These are phyloP conservation scores for Fragaria iinumae DNA, from an alignment of 306 rosid species.

Conservation along the genomic window DNA sequence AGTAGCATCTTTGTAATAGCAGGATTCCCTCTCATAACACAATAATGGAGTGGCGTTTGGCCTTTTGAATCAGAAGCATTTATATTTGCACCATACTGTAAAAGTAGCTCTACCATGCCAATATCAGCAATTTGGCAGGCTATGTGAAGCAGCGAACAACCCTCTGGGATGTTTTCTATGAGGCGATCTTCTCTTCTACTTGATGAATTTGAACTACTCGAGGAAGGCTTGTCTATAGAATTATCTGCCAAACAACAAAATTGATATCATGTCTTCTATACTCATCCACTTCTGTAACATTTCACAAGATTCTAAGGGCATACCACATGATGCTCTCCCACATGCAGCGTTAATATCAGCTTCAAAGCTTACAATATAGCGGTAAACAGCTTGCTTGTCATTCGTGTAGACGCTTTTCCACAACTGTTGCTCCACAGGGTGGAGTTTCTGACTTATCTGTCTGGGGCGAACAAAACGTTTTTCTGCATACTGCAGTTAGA, in stretches of 20 bases:
- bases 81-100: constrained; percentile 69
- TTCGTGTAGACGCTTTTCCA: constrained; percentile 58
- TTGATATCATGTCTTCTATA: constrained; percentile 15
- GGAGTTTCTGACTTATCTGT: constrained; percentile 26
- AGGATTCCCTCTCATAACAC: constrained; percentile 41
- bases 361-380: constrained; percentile 47
- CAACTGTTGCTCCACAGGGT: constrained; percentile 40
- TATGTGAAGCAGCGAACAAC: constrained; percentile 64
- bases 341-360: constrained; percentile 42
- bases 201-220: constrained; percentile 32
- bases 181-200: constrained; percentile 36
- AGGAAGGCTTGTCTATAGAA: constrained; percentile 37
- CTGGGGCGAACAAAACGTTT: constrained; percentile 49
- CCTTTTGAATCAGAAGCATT: constrained; percentile 59
- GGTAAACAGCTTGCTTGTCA: constrained; percentile 71
- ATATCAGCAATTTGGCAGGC: constrained; percentile 66
- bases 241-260: constrained; percentile 35
- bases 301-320: constrained; percentile 19
- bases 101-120: constrained; percentile 78
- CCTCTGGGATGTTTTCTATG: constrained; percentile 34
- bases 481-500: constrained; percentile 63
- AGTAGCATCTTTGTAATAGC: constrained; percentile 57
- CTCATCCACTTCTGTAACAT: constrained; percentile 21
- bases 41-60: constrained; percentile 66
- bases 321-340: constrained; percentile 47